Evolutionary conservation across 495 filamentous ascomycete genomes (phyloP).

Genomic region (Aspergillus bridgeri): DNA sequence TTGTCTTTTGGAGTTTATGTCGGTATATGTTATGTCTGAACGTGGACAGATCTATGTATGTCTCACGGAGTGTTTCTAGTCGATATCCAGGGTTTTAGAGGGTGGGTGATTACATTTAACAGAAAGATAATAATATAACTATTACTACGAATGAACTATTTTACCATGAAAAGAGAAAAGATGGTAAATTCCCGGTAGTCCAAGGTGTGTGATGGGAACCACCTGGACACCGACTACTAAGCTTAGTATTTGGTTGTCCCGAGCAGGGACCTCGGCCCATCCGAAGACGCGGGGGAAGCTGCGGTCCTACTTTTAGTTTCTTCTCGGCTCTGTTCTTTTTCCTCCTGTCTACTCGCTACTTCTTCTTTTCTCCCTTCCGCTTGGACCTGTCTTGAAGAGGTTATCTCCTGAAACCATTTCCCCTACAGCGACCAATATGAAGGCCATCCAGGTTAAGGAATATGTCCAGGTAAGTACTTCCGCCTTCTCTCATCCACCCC

Average conservation of each 20-base stretch:
- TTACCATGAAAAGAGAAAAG: background rate
- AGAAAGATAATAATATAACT: background rate
- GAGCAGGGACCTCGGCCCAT: slow-evolving; percentile 30
- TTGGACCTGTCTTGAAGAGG: background rate
- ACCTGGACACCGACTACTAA: background rate
- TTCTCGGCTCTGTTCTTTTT: background rate
- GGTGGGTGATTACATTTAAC: background rate
- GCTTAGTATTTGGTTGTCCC: slow-evolving; percentile 13
- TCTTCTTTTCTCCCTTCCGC: background rate
- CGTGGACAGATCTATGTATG: background rate
- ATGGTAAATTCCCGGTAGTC: background rate
- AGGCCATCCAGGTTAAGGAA: slow-evolving; percentile 74
- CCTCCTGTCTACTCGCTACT: background rate
- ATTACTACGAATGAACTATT: background rate
- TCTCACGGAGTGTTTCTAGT: too few species aligned
- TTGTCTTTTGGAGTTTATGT: background rate
- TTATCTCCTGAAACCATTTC: background rate
- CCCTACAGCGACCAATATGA: slow-evolving; percentile 52
- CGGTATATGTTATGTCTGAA: background rate
- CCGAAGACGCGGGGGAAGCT: slow-evolving; percentile 19
- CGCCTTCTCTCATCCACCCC: background rate
- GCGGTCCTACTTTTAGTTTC: background rate
- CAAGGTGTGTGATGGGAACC: background rate
- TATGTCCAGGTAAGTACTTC: slow-evolving; percentile 68
- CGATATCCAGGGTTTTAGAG: background rate